phyloP scores from a whole-genome alignment of 495 filamentous ascomycete species.

The Talaromyces liani region DNA sequence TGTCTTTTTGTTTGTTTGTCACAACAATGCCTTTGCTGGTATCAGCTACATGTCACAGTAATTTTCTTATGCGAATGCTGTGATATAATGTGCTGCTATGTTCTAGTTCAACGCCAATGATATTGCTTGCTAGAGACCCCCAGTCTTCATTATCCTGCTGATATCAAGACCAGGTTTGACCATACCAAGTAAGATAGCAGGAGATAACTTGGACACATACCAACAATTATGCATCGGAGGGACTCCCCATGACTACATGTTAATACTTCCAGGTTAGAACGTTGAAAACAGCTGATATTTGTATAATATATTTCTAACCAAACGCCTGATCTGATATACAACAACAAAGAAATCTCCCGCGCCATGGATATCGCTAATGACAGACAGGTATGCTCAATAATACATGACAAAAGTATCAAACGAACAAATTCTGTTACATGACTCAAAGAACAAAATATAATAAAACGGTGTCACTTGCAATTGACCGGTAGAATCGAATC shows the following conservation, averaged over 20 bases:
- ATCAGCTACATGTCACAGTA: too few relatives aligned
- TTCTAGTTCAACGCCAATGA: too few relatives aligned
- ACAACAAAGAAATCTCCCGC: background rate
- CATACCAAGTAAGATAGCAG: background rate
- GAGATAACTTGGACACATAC: background rate
- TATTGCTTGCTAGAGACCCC: too few relatives aligned
- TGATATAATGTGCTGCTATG: too few relatives aligned
- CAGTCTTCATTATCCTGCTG: too few relatives aligned
- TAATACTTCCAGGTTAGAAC: background rate
- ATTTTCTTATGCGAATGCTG: too few relatives aligned
- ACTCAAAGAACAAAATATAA: background rate
- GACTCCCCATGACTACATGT: background rate
- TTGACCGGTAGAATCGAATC: background rate
- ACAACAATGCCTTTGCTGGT: background rate
- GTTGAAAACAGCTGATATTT: constrained; percentile 17
- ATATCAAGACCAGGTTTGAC: too few relatives aligned
- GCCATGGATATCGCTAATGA: constrained; percentile 6
- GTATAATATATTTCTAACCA: background rate
- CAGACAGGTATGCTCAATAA: constrained; percentile 25
- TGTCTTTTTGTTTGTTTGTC: background rate
- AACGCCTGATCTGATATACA: background rate
- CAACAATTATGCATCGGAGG: too few relatives aligned
- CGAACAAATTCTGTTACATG: constrained; percentile 10
- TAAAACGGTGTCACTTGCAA: background rate
- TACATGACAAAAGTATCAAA: constrained; percentile 13